Conservation (phyloP, 257 asterid genomes). For the Solanum ossicruentum region DNA sequence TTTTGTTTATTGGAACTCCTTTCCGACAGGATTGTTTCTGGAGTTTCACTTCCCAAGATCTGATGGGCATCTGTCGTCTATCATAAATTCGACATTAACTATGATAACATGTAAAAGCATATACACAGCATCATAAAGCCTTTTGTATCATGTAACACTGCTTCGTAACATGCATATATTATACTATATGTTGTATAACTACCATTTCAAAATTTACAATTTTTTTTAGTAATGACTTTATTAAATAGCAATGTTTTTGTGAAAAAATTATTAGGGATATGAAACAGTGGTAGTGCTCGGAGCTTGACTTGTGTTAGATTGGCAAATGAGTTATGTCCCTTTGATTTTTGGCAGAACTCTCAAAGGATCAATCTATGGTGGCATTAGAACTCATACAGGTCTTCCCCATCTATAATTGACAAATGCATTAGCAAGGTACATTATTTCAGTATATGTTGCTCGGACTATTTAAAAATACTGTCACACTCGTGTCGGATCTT, state of each 20-base stretch:
- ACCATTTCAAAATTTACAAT: background rate
- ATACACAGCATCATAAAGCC: background rate
- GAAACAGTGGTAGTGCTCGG: conserved; percentile 16
- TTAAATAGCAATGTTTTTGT: background rate
- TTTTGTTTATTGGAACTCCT: conserved; percentile 19
- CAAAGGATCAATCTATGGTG: conserved; percentile 41
- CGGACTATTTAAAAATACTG: background rate
- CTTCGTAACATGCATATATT: background rate
- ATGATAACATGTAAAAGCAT: background rate
- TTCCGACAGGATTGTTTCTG: conserved; percentile 53
- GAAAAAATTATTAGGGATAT: conserved; percentile 5
- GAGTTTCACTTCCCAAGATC: conserved; percentile 82
- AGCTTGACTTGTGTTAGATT: conserved; percentile 9
- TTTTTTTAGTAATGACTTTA: background rate
- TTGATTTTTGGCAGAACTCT: conserved; percentile 46
- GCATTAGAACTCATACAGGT: conserved; percentile 35
- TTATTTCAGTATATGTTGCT: background rate
- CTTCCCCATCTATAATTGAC: conserved; percentile 37
- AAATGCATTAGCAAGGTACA: conserved; percentile 45
- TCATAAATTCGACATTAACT: background rate
- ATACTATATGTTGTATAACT: background rate
- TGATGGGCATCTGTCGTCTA: conserved; percentile 55
- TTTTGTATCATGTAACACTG: background rate
- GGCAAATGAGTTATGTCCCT: conserved; percentile 27
- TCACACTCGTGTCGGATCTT: background rate